phyloP scores from a whole-genome alignment of 2,329 filamentous ascomycete species.

The Teratosphaeria gauchensis region DNA sequence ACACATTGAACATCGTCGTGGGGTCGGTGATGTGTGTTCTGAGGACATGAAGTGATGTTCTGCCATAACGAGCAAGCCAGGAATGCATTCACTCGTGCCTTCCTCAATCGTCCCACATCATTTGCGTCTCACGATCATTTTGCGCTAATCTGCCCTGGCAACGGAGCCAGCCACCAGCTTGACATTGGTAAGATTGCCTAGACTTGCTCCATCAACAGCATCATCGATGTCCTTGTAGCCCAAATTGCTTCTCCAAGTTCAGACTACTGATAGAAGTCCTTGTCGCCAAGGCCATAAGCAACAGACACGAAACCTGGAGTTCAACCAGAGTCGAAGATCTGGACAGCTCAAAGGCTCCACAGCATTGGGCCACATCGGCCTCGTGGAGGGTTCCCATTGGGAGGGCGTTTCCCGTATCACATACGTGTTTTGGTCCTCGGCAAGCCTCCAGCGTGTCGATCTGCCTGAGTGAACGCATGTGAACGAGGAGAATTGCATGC shows the following conservation, averaged over 20 bases:
- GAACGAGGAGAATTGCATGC: not conserved
- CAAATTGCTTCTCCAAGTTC: no score
- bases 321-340: no score
- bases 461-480: not conserved
- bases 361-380: not conserved
- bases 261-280: not conserved
- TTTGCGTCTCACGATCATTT: not conserved
- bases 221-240: not conserved
- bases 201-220: not conserved
- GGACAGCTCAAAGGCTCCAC: not conserved
- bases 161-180: not conserved
- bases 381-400: not conserved
- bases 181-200: not conserved
- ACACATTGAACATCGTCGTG: no score
- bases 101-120: not conserved
- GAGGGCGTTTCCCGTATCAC: not conserved
- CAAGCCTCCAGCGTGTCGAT: not conserved
- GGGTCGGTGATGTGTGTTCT: no score
- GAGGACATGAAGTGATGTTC: not conserved
- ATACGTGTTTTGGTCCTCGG: not conserved
- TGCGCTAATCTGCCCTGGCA: not conserved
- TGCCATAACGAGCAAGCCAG: not conserved
- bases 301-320: no score
- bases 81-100: not conserved
- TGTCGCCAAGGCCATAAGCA: no score